phyloP scores from a whole-genome alignment of 2,329 filamentous ascomycete genomes.

The Basipetospora sp. region DNA sequence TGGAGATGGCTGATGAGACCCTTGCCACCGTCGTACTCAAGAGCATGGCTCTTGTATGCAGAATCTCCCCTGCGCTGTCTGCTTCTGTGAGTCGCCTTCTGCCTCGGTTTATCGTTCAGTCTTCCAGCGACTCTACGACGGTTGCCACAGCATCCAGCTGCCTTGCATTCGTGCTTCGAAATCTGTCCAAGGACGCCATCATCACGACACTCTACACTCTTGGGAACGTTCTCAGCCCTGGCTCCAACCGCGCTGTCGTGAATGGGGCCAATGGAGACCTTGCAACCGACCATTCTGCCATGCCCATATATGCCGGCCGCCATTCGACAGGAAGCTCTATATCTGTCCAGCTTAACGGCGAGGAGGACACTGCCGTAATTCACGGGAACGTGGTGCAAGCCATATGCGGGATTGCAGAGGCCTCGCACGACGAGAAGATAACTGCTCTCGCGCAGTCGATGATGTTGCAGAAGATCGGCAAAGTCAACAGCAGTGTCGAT shows the following conservation, averaged over 20 bases:
- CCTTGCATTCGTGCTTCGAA: conserved; percentile 64
- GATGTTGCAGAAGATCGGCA: conserved; percentile 87
- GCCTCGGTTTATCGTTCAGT: conserved; percentile 77
- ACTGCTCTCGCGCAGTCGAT: conserved; percentile 86
- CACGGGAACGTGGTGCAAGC: conserved; percentile 88
- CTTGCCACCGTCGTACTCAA: conserved; percentile 68
- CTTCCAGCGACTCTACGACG: conserved; percentile 52
- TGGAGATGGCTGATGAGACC: conserved; percentile 67
- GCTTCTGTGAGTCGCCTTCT: conserved; percentile 64
- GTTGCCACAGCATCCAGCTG: conserved; percentile 70
- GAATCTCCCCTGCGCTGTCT: conserved; percentile 56
- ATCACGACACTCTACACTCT: conserved; percentile 92
- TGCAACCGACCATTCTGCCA: conserved; percentile 9
- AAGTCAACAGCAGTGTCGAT: conserved; percentile 67
- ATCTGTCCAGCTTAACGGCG: conserved; percentile 58
- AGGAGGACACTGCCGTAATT: conserved; percentile 63
- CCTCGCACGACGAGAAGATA: conserved; percentile 77
- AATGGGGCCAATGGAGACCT: conserved; percentile 29
- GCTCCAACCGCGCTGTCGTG: conserved; percentile 36
- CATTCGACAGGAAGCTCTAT: conserved; percentile 61
- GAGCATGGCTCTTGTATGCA: conserved; percentile 68
- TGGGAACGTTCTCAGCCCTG: conserved; percentile 83
- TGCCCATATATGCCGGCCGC: conserved; percentile 35
- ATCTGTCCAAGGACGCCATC: conserved; percentile 78
- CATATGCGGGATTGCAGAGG: conserved; percentile 75